A percentile compares a stretch with the other conserved stretches of the same genome.
Conservation (phyloP, 148 eudicot species). For the Rhododendron williamsianum region DNA sequence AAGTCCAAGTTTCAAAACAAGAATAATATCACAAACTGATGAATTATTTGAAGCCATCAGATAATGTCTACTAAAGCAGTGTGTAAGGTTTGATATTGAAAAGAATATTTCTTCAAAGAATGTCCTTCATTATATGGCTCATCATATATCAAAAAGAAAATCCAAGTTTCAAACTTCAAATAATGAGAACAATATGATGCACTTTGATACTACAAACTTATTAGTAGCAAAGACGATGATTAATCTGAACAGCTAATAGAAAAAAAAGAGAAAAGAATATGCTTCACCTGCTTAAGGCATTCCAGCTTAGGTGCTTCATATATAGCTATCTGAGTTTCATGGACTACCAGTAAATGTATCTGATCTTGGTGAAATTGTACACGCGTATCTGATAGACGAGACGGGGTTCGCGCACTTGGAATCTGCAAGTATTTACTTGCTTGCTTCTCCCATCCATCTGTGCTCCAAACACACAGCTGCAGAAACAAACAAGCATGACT, state of each 20-base stretch:
- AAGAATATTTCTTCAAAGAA: neutral
- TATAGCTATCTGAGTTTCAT: conserved; percentile 88
- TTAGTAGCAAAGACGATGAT: neutral
- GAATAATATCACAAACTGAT: neutral
- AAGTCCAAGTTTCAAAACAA: neutral
- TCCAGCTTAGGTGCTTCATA: conserved; percentile 84
- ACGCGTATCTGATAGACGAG: conserved; percentile 68
- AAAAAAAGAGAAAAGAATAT: neutral
- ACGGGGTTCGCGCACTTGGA: conserved; percentile 48
- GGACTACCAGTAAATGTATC: conserved; percentile 70
- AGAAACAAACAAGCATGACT: conserved; percentile 12
- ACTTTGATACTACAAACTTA: neutral
- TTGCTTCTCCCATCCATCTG: conserved; percentile 74
- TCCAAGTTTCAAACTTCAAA: neutral
- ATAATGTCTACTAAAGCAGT: neutral
- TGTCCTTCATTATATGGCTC: neutral
- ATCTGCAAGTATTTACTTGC: conserved; percentile 51
- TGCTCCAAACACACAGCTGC: conserved; percentile 87
- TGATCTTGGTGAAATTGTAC: conserved; percentile 94
- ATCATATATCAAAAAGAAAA: neutral
- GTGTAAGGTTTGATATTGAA: neutral
- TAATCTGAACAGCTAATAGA: neutral
- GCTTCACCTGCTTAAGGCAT: conserved; percentile 63
- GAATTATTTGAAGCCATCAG: neutral
- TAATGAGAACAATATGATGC: neutral